These are phyloP conservation scores for Magnolia changhungtana DNA, from an alignment of 164 flowering plant genomes.

Conservation along the genomic window DNA sequence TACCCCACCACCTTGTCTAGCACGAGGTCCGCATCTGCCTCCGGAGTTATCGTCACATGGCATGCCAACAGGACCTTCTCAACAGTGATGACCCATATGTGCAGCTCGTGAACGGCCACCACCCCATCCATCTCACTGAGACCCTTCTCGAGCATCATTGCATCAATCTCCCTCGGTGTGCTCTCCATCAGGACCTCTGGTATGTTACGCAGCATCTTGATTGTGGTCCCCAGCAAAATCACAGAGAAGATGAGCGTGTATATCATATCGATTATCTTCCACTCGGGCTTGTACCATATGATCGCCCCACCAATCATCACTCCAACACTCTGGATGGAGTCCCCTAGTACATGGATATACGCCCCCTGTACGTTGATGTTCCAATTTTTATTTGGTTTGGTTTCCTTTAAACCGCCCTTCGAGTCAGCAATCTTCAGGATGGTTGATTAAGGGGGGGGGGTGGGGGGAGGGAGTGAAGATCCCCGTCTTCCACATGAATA, in stretches of 20 bases:
- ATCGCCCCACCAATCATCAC: conserved; percentile 88
- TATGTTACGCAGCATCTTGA: too few relatives aligned
- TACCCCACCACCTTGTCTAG: conserved; percentile 68
- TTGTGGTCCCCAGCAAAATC: too few relatives aligned
- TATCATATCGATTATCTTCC: conserved; percentile 79
- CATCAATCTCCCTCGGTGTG: conserved; percentile 90
- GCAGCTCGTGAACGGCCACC: conserved; percentile 79
- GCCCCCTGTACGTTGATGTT: too few relatives aligned
- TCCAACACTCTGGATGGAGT: conserved; percentile 78
- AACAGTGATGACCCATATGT: conserved; percentile 90
- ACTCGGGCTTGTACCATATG: conserved; percentile 80
- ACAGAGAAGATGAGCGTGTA: too few relatives aligned
- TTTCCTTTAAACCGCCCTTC: too few relatives aligned
- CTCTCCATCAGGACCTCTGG: too few relatives aligned
- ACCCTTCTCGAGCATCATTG: conserved; percentile 71
- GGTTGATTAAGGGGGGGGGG: too few relatives aligned
- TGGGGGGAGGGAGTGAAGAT: too few relatives aligned
- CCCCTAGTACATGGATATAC: conserved; percentile 93
- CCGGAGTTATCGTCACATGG: conserved; percentile 68
- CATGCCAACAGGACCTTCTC: conserved; percentile 80
- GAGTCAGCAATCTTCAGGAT: too few relatives aligned
- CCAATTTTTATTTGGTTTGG: too few relatives aligned
- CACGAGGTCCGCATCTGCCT: conserved; percentile 71
- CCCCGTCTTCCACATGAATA: too few relatives aligned
- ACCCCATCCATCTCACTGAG: conserved; percentile 83